Conservation (phyloP, 2,329 filamentous ascomycete species). For the Alternaria incomplexa region DNA sequence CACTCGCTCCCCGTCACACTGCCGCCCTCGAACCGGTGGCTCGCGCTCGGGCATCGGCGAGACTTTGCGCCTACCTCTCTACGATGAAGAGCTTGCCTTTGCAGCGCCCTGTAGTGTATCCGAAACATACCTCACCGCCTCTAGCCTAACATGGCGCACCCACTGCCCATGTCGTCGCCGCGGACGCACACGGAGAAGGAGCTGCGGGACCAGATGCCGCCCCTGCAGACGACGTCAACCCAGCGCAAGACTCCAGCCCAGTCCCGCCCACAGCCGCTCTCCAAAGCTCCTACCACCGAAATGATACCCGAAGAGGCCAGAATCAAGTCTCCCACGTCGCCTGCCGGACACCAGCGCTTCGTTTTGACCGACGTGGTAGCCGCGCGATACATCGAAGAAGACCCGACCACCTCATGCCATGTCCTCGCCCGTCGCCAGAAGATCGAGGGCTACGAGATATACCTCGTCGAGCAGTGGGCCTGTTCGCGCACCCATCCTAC, state of each 20-base stretch:
- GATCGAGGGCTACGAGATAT: constrained; percentile 86
- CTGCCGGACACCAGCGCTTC: constrained; percentile 59
- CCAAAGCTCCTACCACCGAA: constrained; percentile 18
- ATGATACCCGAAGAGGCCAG: constrained; percentile 17
- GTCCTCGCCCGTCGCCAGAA: constrained; percentile 74
- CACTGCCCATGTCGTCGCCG: constrained; percentile 22
- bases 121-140: constrained; percentile 1
- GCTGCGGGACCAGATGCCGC: constrained; percentile 35
- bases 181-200: constrained; percentile 33
- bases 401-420: constrained; percentile 66
- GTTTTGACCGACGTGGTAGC: constrained; percentile 71
- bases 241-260: constrained; percentile 23
- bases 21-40: constrained; percentile 15
- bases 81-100: constrained; percentile 24
- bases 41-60: constrained; percentile 24
- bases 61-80: constrained; percentile 23
- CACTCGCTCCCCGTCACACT: background rate
- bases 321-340: constrained; percentile 27
- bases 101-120: constrained; percentile 10
- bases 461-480: constrained; percentile 96
- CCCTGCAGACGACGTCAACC: constrained; percentile 30
- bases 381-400: constrained; percentile 79
- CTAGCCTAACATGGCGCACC: constrained; percentile 25
- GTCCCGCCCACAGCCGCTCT: constrained; percentile 15
- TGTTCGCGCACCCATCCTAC: constrained; percentile 91